phyloP scores from a whole-genome alignment of 352 stramenopile genomes.

The Halophytophthora batemanensis region DNA sequence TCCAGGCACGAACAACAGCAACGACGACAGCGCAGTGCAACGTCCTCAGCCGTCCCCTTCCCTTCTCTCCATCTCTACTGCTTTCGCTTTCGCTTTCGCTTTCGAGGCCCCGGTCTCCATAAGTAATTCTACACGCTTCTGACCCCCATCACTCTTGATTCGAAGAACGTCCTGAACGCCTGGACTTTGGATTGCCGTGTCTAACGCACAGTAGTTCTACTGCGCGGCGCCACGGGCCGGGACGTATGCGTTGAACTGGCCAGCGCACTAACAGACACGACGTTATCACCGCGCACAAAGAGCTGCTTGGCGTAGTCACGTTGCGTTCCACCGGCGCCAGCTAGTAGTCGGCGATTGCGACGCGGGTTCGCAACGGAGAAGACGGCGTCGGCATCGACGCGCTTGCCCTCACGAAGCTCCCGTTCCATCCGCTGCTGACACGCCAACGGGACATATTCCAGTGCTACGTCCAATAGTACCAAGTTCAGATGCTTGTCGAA shows the following conservation, averaged over 20 bases:
- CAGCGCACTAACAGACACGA: slow-evolving; percentile 75
- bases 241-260: slow-evolving; percentile 11
- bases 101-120: neutral
- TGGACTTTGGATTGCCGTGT: neutral
- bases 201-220: slow-evolving; percentile 1
- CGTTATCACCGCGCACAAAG: slow-evolving; percentile 91
- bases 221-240: too few relatives aligned
- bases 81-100: neutral
- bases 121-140: neutral
- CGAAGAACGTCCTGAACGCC: neutral
- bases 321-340: slow-evolving; percentile 19
- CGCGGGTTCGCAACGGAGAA: slow-evolving; percentile 45
- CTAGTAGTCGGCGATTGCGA: slow-evolving; percentile 42
- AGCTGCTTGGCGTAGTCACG: slow-evolving; percentile 80
- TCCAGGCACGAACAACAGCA: neutral
- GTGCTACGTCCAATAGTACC: slow-evolving; percentile 88
- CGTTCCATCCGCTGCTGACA: slow-evolving; percentile 30
- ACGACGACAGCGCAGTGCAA: too few relatives aligned
- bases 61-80: neutral
- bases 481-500: slow-evolving; percentile 97
- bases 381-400: slow-evolving; percentile 18
- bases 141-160: too few relatives aligned
- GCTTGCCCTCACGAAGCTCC: slow-evolving; percentile 31
- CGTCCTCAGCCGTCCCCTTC: neutral
- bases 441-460: slow-evolving; percentile 50